Evolutionary conservation across 2,329 filamentous ascomycete genomes (phyloP), one percentile per base, ranked within the genome.

Genomic region (Alternaria sp.): DNA sequence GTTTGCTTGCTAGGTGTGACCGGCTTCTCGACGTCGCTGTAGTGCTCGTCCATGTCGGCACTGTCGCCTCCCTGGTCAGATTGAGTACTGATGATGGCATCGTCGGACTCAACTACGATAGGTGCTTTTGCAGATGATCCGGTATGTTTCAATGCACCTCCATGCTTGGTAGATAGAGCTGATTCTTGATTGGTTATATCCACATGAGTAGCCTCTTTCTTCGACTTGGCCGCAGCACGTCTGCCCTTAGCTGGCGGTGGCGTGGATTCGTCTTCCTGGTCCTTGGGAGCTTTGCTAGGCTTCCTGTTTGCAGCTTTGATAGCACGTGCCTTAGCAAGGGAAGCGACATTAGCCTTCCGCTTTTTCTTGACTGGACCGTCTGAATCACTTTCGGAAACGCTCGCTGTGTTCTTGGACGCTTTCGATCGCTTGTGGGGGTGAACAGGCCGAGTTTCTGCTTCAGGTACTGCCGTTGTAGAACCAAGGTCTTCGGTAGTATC

Each of bases 281-380:
- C 40, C 32, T 8, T 6, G 25, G 9, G 6, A 4, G 10, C 25
- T 30, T 28, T 13, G 21, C 26, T 28, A 12, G 5, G 6, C 32
- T 51, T 13, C 46, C 8, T 45, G n/a, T 15, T 50, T 17, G 25
- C 15, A 5, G 13, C 46, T 25, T 15, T 43, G 9, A 6, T 10
- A 25, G 23, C 8, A 44, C 30, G 23, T 19, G 26, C 21, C 23
- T 51, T 50, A 4, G 25, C 13, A 44, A 40, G 15, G 15, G 36
- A 40, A 40, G 32, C 12, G 3, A 11, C 6, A 17, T 3, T 12
- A 7, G 30, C 54, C 50, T 46, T 69, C 2, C 43, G 52, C 44
- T 36, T 67, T 52, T 69, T 69, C 49, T 12, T 67, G 2, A 17
- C 6, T 6, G 55, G 54, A n/a, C 36, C 43, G 10, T 56, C 52